Base-by-base conservation (phyloP, 495 filamentous ascomycete species). In the Rusavskia elegans region DNA sequence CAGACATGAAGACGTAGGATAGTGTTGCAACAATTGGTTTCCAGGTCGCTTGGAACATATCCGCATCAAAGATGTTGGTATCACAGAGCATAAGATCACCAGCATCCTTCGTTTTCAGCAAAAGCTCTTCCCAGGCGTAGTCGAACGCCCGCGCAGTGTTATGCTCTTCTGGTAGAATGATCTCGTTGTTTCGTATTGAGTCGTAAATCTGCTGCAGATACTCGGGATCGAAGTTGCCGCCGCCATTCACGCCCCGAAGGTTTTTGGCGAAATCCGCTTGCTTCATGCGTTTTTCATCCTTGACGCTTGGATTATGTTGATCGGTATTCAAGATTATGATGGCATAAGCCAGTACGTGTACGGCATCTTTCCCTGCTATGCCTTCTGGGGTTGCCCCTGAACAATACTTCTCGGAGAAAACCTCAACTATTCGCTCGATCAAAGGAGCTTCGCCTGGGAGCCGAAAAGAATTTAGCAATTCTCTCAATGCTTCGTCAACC, bases 1-100 rank as follows among this genome's bases (percentile, higher is more conserved):
- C 92, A 45, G 92, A 97, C 83, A 97, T 89, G 68, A 99, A 99
- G 16, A 97, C 92, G 62, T 96, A 99, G 3, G 90, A 92, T 39
- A 99, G 72, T 1, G 93, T 96, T 16, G 93, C 87, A 13, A 99
- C 75, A 54, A 97, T 84, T 8, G 92, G 87, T 66, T 81, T 89
- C 92, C 92, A 99, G 5, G 89, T 95, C 32, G 89, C 85, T 51
- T 82, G 81, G 63, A 99, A 97, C 88, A 99, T 96, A 61, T 97
- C 86, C 7, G 89, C 85, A 66, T 99, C 92, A 67, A 83, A 97
- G 35, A 92, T 79, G 63, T 96, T 99, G 16, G 89, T 95, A 56
- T 95, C 76, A 60, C 89, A 94, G 41, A 93, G 71, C 2, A 81
- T 69, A 51, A 95, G 67, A 45, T 85, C 77, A 20, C 82, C 79